These are phyloP conservation scores for Paecilomyces sp. DNA, from an alignment of 2,329 filamentous ascomycete species.

Conservation along the genomic window DNA sequence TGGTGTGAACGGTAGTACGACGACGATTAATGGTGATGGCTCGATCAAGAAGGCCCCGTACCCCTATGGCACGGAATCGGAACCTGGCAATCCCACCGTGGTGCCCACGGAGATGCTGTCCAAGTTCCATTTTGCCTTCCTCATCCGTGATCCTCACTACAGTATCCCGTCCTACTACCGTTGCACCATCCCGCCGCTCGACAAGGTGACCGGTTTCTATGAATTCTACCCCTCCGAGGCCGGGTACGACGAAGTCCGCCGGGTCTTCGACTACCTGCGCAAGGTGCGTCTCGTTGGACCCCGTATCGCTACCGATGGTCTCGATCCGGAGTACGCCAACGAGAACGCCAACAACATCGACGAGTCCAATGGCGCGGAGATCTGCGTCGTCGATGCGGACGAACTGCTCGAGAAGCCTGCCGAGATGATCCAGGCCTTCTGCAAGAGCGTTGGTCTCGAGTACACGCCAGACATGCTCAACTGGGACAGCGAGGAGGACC, in stretches of 20 bases:
- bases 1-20: slow-evolving; percentile 8
- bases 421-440: slow-evolving; percentile 69
- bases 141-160: slow-evolving; percentile 90
- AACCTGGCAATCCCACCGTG: slow-evolving; percentile 75
- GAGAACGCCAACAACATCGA: slow-evolving; percentile 18
- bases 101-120: slow-evolving; percentile 67
- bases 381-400: slow-evolving; percentile 89
- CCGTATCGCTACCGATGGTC: slow-evolving; percentile 44
- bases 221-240: slow-evolving; percentile 83
- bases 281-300: slow-evolving; percentile 64
- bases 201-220: slow-evolving; percentile 74
- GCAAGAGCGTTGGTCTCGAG: slow-evolving; percentile 69
- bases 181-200: slow-evolving; percentile 83
- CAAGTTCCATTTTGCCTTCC: slow-evolving; percentile 88
- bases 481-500: slow-evolving; percentile 72
- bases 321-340: slow-evolving; percentile 22
- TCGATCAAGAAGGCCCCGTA: slow-evolving; percentile 37
- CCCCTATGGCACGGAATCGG: slow-evolving; percentile 51
- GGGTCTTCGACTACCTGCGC: slow-evolving; percentile 78
- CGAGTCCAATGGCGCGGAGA: slow-evolving; percentile 43
- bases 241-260: slow-evolving; percentile 81
- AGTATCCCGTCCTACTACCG: slow-evolving; percentile 92
- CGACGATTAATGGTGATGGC: slow-evolving; percentile 16
- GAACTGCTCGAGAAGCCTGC: slow-evolving; percentile 83
- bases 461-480: slow-evolving; percentile 72